Percentiles rank a stretch among this genome's conserved stretches.
phyloP scores from a whole-genome alignment of 495 filamentous ascomycete genomes.

The Glarea lozoyensis region DNA sequence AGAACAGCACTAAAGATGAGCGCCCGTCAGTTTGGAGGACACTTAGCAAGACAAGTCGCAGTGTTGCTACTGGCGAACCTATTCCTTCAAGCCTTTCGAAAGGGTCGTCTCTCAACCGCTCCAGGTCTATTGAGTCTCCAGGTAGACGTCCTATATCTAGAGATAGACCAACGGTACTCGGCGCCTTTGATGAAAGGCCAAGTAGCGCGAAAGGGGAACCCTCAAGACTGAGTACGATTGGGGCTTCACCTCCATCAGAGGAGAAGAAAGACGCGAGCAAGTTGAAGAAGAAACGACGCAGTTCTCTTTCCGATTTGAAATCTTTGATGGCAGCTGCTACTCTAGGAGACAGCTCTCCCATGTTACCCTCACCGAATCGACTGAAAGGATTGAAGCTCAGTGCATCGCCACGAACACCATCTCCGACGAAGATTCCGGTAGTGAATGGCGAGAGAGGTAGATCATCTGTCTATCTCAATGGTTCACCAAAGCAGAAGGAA shows the following conservation, averaged over 20 bases:
- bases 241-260: constrained; percentile 32
- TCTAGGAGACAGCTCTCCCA: constrained; percentile 29
- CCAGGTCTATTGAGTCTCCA: constrained; percentile 67
- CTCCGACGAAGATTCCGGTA: constrained; percentile 22
- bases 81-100: constrained; percentile 49
- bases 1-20: constrained; percentile 67
- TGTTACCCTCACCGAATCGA: constrained; percentile 10
- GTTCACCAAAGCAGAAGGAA: constrained; percentile 19
- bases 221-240: constrained; percentile 31
- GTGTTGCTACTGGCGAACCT: constrained; percentile 42
- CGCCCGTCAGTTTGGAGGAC: constrained; percentile 78
- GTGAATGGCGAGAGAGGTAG: constrained; percentile 14
- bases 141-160: constrained; percentile 54
- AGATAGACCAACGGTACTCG: constrained; percentile 53
- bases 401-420: constrained; percentile 23
- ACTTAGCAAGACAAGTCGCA: constrained; percentile 71
- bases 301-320: constrained; percentile 84
- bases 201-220: constrained; percentile 34
- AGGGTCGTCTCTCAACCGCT: constrained; percentile 54
- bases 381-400: constrained; percentile 14
- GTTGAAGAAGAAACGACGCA: constrained; percentile 72
- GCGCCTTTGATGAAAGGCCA: constrained; percentile 50
- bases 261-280: constrained; percentile 30
- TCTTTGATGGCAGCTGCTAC: constrained; percentile 41
- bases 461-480: constrained; percentile 7